Evolutionary conservation across 495 filamentous ascomycete species (phyloP).

Genomic region (Staphylotrichum tortipilum): DNA sequence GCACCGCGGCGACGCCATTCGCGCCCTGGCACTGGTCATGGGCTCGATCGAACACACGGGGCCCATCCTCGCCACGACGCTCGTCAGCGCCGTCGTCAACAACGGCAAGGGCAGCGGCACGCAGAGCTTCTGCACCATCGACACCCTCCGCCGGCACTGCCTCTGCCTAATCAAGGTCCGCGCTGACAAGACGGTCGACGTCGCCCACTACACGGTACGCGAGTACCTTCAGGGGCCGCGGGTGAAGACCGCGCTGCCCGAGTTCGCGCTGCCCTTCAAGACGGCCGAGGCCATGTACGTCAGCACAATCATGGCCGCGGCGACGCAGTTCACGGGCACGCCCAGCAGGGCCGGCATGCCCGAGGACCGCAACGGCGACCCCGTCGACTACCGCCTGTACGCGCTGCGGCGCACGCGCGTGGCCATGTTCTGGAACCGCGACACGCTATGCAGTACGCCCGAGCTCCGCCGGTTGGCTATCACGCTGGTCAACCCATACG

Average conservation of each 20-base stretch:
- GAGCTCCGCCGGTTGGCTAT: background rate
- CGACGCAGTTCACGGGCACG: background rate
- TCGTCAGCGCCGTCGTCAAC: background rate
- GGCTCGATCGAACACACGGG: background rate
- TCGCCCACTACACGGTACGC: constrained; percentile 15
- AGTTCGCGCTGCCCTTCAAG: background rate
- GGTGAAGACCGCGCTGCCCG: background rate
- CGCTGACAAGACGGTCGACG: background rate
- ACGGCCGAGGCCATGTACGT: background rate
- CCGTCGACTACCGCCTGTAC: background rate
- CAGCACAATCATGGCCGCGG: background rate
- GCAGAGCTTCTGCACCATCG: background rate
- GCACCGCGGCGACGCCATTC: constrained; percentile 16
- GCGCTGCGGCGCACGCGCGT: background rate
- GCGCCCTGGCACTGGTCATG: background rate
- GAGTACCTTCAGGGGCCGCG: constrained; percentile 7
- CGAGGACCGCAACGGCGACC: background rate
- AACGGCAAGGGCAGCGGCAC: background rate
- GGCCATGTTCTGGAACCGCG: background rate
- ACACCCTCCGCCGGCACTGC: background rate
- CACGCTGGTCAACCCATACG: background rate
- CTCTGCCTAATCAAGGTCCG: constrained; percentile 2
- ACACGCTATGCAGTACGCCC: background rate
- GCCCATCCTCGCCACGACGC: background rate
- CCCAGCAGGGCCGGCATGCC: background rate